Evolutionary conservation across 345 rosid genomes (phyloP).

Genomic region (Ceriops decandra): DNA sequence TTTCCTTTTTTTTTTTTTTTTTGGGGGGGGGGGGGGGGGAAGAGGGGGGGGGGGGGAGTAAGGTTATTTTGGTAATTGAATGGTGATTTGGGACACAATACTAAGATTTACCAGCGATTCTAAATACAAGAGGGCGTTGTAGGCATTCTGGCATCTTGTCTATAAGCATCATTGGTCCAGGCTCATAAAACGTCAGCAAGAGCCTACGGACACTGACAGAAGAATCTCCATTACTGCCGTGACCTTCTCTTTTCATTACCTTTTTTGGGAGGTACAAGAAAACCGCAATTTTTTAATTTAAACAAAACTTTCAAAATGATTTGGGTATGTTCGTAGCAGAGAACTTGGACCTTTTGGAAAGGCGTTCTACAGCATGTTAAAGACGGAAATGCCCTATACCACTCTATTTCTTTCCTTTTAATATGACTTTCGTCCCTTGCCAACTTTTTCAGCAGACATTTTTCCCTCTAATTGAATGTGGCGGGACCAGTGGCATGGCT

Average conservation of each 20-base stretch:
- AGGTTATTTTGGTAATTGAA: conserved; percentile 21
- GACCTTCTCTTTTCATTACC: conserved; percentile 36
- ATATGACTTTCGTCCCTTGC: conserved; percentile 13
- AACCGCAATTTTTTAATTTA: conserved; percentile 30
- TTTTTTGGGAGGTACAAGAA: conserved; percentile 10
- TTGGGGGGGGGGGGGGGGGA: not conserved
- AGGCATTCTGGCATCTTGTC: conserved; percentile 39
- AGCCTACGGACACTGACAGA: conserved; percentile 44
- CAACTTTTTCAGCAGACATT: conserved; percentile 19
- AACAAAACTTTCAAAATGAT: conserved; percentile 40
- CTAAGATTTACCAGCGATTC: conserved; percentile 7
- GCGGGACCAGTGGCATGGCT: conserved; percentile 38
- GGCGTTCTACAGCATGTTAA: conserved; percentile 36
- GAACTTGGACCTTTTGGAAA: conserved; percentile 48
- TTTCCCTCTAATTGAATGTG: conserved; percentile 20
- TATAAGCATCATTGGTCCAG: conserved; percentile 40
- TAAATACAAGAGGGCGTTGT: conserved; percentile 16
- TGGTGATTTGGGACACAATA: not conserved
- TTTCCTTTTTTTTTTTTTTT: too few relatives aligned
- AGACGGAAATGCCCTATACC: conserved; percentile 60
- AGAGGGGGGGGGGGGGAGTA: not conserved
- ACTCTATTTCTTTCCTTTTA: conserved; percentile 11
- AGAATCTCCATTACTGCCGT: conserved; percentile 60
- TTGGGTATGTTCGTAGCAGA: conserved; percentile 45
- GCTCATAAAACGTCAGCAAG: conserved; percentile 37